These are phyloP conservation scores for Parasarocladium wereldwijsianum DNA, from an alignment of 2,329 filamentous ascomycete genomes.

Conservation along the genomic window DNA sequence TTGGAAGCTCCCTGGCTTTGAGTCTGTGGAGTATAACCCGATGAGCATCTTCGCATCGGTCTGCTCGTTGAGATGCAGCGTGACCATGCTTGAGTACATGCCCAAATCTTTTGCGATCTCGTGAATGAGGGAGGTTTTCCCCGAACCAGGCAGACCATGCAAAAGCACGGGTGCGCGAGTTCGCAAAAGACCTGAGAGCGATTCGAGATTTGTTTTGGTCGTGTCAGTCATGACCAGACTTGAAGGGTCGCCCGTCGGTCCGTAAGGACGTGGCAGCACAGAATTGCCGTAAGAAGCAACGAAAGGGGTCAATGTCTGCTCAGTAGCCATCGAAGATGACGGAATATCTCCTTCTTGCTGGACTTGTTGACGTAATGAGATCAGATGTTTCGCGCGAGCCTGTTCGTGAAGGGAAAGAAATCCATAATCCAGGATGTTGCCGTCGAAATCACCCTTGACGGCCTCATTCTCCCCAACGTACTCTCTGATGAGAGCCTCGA, in stretches of 20 bases:
- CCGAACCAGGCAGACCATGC: slow-evolving; percentile 69
- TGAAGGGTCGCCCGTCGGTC: slow-evolving; percentile 28
- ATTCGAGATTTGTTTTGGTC: slow-evolving; percentile 55
- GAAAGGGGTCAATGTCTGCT: slow-evolving; percentile 39
- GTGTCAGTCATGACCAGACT: slow-evolving; percentile 56
- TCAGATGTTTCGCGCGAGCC: slow-evolving; percentile 30
- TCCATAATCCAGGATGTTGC: slow-evolving; percentile 58
- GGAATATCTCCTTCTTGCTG: slow-evolving; percentile 9
- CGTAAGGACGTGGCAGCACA: slow-evolving; percentile 50
- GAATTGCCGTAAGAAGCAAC: slow-evolving; percentile 52
- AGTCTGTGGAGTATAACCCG: slow-evolving; percentile 82
- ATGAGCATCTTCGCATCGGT: slow-evolving; percentile 95
- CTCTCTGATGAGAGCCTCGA: slow-evolving; percentile 54
- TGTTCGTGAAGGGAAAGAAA: slow-evolving; percentile 51
- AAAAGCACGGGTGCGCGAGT: slow-evolving; percentile 60
- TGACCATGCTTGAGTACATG: slow-evolving; percentile 72
- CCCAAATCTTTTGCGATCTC: slow-evolving; percentile 70
- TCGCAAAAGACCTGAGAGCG: slow-evolving; percentile 53
- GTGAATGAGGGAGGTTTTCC: slow-evolving; percentile 78
- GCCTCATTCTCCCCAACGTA: slow-evolving; percentile 47
- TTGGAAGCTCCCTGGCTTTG: slow-evolving; percentile 73
- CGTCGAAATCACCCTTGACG: slow-evolving; percentile 62
- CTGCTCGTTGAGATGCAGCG: slow-evolving; percentile 92
- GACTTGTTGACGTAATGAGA: slow-evolving; percentile 24
- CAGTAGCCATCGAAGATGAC: not conserved